Evolutionary conservation across 148 eudicot species (phyloP), one percentile per base, ranked within the genome.

Genomic region (Cornus controversa): DNA sequence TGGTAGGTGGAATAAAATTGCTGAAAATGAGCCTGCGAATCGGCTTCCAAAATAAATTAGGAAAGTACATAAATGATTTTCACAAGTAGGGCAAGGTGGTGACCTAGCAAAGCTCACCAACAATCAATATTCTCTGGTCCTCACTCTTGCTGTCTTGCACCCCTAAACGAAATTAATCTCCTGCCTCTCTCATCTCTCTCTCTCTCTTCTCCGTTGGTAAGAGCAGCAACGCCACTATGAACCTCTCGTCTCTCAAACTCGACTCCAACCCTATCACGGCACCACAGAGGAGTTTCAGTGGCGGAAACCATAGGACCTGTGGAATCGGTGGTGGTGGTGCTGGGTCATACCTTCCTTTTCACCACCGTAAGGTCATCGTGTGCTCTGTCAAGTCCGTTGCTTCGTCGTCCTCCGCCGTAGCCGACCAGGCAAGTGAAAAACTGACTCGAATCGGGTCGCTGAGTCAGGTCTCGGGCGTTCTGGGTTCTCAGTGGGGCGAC

Each of bases 401-500:
- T 27, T 20, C 79, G 26, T 66, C 42, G 45, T 11, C 71, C 0
- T 75, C 78, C 10, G 81, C 73, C 18, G 88, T 79, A 23, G 67
- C 84, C 28, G 85, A 74, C 76, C 70, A 70, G 63, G 75, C 69
- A 54, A 85, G 74, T 29, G 77, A 47, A 22, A 88, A 74, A 20
- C 60, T 70, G 80, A 81, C 81, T 76, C 92, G 98, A 67, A 90
- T 92, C 75, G 86, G 67, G 8, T 87, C 79, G 27, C 78, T 94
- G 78, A 90, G 94, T 84, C 96, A 92, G 78, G 98, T 94, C 1
- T 91, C 98, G 4, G 98, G 98, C 28, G 98, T 94, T 63, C 81
- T 94, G 66, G 98, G 98, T 5, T 87, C 89, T 69, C 99, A 96
- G 76, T 96, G 97, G 99, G 98, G 98, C 10, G 98, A 96, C 71